Percentiles rank a stretch among this genome's conserved stretches.
These are phyloP conservation scores for Achlya hypogyna DNA, from an alignment of 352 stramenopile genomes.

Conservation along the genomic window DNA sequence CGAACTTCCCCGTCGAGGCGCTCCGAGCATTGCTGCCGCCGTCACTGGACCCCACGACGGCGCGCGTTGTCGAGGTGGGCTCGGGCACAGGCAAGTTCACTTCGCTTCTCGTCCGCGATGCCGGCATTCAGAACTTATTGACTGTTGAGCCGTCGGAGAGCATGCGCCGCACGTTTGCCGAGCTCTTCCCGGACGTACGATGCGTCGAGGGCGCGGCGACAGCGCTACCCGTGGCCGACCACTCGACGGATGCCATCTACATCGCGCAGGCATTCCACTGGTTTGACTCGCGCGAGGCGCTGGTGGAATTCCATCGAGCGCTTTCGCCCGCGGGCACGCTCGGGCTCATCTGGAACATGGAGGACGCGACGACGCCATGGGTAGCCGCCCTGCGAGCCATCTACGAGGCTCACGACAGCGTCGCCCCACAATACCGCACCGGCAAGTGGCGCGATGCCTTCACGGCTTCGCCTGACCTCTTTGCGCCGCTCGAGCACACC, in stretches of 20 bases:
- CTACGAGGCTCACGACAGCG: slow-evolving; percentile 14
- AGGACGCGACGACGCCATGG: slow-evolving; percentile 18
- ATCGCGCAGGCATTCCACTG: slow-evolving; percentile 20
- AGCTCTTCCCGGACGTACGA: slow-evolving; percentile 1
- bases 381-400: slow-evolving; percentile 7
- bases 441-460: slow-evolving; percentile 13
- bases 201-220: slow-evolving; percentile 15
- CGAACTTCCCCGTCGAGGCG: slow-evolving; percentile 3
- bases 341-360: slow-evolving; percentile 21
- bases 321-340: background rate
- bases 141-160: slow-evolving; percentile 7
- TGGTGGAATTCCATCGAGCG: slow-evolving; percentile 10
- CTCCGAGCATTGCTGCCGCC: background rate
- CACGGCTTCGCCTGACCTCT: background rate
- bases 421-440: slow-evolving; percentile 17
- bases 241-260: slow-evolving; percentile 16
- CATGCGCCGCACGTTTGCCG: slow-evolving; percentile 10
- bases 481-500: slow-evolving; percentile 4
- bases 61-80: slow-evolving; percentile 13
- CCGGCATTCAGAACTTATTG: background rate
- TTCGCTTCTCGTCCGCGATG: slow-evolving; percentile 2
- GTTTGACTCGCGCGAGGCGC: slow-evolving; percentile 5
- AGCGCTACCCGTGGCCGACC: background rate
- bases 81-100: slow-evolving; percentile 21
- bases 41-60: background rate